Percentiles rank a stretch among this genome's conserved stretches.
phyloP scores from a whole-genome alignment of 768 basidiomycete species.

The Inosperma sp. region DNA sequence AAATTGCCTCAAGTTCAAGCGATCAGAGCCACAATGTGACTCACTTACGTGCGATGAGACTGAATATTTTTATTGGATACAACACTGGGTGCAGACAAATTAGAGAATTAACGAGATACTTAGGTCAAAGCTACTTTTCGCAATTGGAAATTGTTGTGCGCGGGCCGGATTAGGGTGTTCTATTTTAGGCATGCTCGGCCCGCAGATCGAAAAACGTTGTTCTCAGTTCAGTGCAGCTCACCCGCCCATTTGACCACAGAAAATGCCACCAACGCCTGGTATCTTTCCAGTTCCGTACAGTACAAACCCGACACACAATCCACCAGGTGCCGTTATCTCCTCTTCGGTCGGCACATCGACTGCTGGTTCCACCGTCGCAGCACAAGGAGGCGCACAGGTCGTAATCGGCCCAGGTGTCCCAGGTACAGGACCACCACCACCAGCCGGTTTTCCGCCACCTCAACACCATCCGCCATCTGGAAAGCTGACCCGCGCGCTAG shows the following conservation, averaged over 20 bases:
- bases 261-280: constrained; percentile 68
- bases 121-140: too few relatives aligned
- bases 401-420: constrained; percentile 9
- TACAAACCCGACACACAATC: constrained; percentile 18
- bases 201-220: too few relatives aligned
- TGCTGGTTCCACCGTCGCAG: constrained; percentile 3
- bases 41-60: too few relatives aligned
- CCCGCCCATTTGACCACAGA: too few relatives aligned
- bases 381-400: constrained; percentile 5
- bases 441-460: background rate
- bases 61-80: too few relatives aligned
- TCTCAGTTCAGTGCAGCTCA: too few relatives aligned
- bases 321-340: constrained; percentile 6
- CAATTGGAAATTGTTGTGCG: too few relatives aligned
- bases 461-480: background rate
- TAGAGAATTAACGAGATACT: too few relatives aligned
- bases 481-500: constrained; percentile 1
- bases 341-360: background rate
- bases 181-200: constrained; percentile 3
- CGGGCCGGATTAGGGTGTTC: too few relatives aligned
- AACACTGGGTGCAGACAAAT: too few relatives aligned
- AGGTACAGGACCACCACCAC: background rate
- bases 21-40: too few relatives aligned
- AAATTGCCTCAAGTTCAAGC: too few relatives aligned
- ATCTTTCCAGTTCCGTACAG: constrained; percentile 60